phyloP scores from a whole-genome alignment of 345 rosid genomes.

The Pelargonium nanum region DNA sequence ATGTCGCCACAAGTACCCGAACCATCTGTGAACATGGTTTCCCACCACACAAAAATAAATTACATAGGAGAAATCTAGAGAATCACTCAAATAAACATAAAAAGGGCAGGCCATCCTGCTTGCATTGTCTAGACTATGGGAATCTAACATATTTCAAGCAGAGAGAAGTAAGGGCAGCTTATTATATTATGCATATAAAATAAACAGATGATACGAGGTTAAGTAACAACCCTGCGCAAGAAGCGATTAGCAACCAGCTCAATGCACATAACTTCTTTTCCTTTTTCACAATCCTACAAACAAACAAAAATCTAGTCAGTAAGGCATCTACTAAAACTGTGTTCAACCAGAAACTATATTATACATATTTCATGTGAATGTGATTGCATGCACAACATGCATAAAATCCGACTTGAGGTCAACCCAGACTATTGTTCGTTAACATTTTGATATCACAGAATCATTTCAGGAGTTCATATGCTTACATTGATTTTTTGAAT shows the following conservation, averaged over 20 bases:
- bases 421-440: no score
- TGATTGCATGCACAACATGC: no score
- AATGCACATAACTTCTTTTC: slow-evolving; percentile 61
- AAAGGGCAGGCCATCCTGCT: not conserved
- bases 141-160: not conserved
- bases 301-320: not conserved
- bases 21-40: slow-evolving; percentile 51
- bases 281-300: slow-evolving; percentile 37
- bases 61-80: not conserved
- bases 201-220: not conserved
- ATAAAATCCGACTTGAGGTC: no score
- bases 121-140: not conserved
- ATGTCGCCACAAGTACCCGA: slow-evolving; percentile 80
- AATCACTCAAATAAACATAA: not conserved
- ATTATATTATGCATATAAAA: not conserved
- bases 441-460: no score
- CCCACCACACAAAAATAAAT: not conserved
- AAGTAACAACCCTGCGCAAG: slow-evolving; percentile 65
- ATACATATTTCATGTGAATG: no score
- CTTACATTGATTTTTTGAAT: no score
- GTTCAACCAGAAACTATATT: no score
- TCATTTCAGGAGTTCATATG: no score
- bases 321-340: no score
- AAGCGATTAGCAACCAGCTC: slow-evolving; percentile 88
- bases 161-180: not conserved